Evolutionary conservation across 1,139 yeast genomes (phyloP), one percentile per base, ranked within the genome.

Genomic region (Pichia sp.): DNA sequence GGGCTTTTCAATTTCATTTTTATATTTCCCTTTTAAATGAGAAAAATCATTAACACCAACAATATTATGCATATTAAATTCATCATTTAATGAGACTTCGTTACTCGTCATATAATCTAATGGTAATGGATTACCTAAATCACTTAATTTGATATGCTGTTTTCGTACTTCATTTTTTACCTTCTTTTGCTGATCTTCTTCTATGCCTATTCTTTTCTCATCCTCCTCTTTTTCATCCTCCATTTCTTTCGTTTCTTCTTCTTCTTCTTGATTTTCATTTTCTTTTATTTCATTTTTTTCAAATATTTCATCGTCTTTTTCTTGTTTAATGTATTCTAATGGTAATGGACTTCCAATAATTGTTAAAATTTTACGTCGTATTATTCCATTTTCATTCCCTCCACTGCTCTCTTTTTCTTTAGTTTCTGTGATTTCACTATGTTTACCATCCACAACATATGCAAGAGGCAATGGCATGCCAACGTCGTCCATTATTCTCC

Each of bases 321-420:
- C 28, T 8, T 18, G 18, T 18, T 18, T 18, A 18, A 18, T 18
- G 18, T 36, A 36, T 10, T 36, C 39, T 8, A 36, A 36, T 1
- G 39, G 39, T 10, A 36, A 10, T 36, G 39, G 56, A 8, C 35
- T 42, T 3, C 55, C 56, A 28, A 53, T 37, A 28, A 34, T 47
- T n/a, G 41, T 11, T 31, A 29, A 6, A 18, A 43, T 11, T 31
- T 25, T 4, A 25, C 40, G 40, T 28, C 31, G 40, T 37, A 27
- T 37, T 37, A 9, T 28, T 7, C 18, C n/a, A 6, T 28, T 11
- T 4, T 37, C 31, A 3, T 37, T 28, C 7, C 7, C 3, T 6
- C 3, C 11, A 28, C 11, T 18, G 18, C 11, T 28, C 10, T 29
- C 32, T 26, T 25, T 26, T 25, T 37, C 40, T 26, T 7, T 10